phyloP scores from a whole-genome alignment of 345 rosid genomes.

The Populus alba region DNA sequence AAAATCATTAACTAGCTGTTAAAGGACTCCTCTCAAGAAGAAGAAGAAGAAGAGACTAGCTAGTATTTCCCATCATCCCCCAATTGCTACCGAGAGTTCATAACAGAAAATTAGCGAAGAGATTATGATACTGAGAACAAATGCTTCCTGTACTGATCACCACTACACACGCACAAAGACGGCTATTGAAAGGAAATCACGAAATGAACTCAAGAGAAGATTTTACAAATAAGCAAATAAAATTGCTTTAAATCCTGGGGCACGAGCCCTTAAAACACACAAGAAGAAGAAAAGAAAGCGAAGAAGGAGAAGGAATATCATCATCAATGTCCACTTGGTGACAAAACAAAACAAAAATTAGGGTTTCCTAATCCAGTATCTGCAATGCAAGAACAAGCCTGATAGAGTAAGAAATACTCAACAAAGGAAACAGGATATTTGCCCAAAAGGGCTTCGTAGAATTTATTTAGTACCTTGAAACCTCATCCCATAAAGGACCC shows the following conservation, averaged over 20 bases:
- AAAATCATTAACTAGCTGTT: neutral
- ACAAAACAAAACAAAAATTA: neutral
- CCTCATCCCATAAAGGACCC: slow-evolving; percentile 96
- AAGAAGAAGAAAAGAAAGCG: neutral
- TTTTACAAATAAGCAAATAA: neutral
- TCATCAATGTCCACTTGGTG: neutral
- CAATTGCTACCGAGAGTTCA: neutral
- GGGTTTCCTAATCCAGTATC: slow-evolving; percentile 9
- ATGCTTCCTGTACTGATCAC: no score
- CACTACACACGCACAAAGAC: neutral
- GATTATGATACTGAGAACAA: neutral
- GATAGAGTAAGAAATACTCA: neutral
- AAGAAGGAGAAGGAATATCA: no score
- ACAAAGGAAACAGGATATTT: neutral
- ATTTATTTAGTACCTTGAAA: slow-evolving; percentile 61
- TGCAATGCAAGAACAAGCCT: neutral
- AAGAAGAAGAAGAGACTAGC: neutral
- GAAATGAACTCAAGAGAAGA: neutral
- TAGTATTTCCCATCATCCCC: neutral
- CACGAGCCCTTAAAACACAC: neutral
- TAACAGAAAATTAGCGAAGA: neutral
- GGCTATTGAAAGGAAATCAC: neutral
- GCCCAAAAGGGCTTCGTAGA: neutral
- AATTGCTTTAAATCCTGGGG: neutral
- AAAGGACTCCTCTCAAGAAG: neutral